phyloP scores from a whole-genome alignment of 345 rosid genomes.

The Arabidopsis suecica region DNA sequence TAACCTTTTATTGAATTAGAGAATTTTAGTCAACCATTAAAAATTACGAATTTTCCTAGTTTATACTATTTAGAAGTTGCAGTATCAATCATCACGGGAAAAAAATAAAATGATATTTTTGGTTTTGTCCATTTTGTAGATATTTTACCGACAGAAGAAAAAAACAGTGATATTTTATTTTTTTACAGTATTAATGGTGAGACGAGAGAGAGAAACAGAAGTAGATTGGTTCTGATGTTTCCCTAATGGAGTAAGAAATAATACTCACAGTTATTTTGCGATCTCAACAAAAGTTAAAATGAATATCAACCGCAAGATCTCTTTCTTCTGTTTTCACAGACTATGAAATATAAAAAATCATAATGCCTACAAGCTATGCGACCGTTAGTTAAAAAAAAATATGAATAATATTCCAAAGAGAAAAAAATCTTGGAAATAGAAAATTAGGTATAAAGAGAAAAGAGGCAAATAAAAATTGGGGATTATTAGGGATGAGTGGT shows the following conservation, averaged over 20 bases:
- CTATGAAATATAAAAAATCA: background rate
- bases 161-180: slow-evolving; percentile 17
- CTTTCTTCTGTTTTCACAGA: background rate
- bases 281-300: slow-evolving; percentile 26
- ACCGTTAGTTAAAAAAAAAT: slow-evolving; percentile 3
- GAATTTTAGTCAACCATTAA: no score
- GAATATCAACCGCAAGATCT: slow-evolving; percentile 31
- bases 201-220: slow-evolving; percentile 43
- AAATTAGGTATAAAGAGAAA: slow-evolving; percentile 30
- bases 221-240: slow-evolving; percentile 47
- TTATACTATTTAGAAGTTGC: background rate
- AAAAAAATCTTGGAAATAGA: slow-evolving; percentile 33
- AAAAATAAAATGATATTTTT: background rate
- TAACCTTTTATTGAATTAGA: no score
- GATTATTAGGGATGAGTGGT: slow-evolving; percentile 43
- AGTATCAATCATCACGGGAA: background rate
- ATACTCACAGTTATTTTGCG: slow-evolving; percentile 24
- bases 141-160: slow-evolving; percentile 31
- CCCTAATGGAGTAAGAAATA: slow-evolving; percentile 48
- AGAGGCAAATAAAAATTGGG: slow-evolving; percentile 31
- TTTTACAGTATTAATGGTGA: slow-evolving; percentile 32
- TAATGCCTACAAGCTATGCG: slow-evolving; percentile 7
- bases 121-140: slow-evolving; percentile 28
- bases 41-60: background rate
- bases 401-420: background rate